phyloP scores from a whole-genome alignment of 768 basidiomycete species.

The Mycena alexandri region DNA sequence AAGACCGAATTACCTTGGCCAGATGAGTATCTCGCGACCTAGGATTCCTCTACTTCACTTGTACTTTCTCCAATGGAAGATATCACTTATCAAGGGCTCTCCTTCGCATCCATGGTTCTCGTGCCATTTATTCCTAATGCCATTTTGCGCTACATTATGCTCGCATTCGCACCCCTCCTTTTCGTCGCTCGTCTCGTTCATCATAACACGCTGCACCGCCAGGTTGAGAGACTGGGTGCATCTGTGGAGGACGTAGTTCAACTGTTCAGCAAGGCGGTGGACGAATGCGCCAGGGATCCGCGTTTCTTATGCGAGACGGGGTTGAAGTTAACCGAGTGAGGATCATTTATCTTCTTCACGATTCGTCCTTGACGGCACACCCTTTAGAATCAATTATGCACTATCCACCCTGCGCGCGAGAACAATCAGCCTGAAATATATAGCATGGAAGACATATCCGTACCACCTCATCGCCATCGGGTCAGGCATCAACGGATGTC shows the following conservation, averaged over 20 bases:
- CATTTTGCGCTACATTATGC: background rate
- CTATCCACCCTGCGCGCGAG: constrained; percentile 9
- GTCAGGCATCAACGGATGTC: background rate
- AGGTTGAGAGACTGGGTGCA: background rate
- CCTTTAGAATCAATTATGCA: background rate
- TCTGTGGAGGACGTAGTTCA: background rate
- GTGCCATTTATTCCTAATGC: constrained; percentile 11
- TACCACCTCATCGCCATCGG: background rate
- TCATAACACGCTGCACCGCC: background rate
- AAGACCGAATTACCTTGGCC: constrained; percentile 48
- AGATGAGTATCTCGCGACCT: no score
- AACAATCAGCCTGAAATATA: background rate
- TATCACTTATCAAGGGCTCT: background rate
- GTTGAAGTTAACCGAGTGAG: constrained; percentile 11
- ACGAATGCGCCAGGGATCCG: constrained; percentile 19
- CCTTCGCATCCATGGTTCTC: background rate
- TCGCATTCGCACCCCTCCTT: background rate
- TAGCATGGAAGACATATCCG: constrained; percentile 6
- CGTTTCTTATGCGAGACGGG: constrained; percentile 13
- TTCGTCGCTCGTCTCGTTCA: background rate
- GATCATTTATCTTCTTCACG: background rate
- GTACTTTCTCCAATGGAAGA: constrained; percentile 1
- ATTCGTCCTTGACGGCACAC: background rate
- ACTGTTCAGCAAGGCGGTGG: constrained; percentile 1
- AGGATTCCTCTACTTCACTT: no score